These are phyloP conservation scores for Nakaseomyces nivariensis DNA, from an alignment of 1,139 yeast genomes.

Conservation along the genomic window DNA sequence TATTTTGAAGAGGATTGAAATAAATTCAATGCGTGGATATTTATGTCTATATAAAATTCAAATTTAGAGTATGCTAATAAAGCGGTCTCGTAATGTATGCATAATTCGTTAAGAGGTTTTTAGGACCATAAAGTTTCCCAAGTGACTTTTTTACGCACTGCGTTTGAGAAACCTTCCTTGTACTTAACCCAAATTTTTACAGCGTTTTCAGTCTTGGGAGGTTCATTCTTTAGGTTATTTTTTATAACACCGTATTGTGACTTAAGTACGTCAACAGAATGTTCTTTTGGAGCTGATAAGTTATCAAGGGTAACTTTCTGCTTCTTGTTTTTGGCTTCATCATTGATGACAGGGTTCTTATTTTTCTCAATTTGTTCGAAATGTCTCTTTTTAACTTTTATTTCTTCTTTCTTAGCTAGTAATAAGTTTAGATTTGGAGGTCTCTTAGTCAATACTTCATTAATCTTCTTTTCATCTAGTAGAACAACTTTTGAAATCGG, in stretches of 20 bases:
- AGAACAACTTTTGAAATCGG: constrained; percentile 24
- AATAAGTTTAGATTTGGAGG: constrained; percentile 27
- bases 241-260: constrained; percentile 26
- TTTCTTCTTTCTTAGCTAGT: constrained; percentile 36
- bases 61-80: no score
- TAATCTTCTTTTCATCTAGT: constrained; percentile 16
- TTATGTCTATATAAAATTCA: no score
- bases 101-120: neutral
- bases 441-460: constrained; percentile 25
- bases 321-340: constrained; percentile 27
- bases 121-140: constrained; percentile 58
- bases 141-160: constrained; percentile 74
- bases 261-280: constrained; percentile 32
- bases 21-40: no score
- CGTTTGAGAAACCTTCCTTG: constrained; percentile 90
- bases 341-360: constrained; percentile 14
- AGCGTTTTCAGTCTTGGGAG: constrained; percentile 11
- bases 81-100: no score
- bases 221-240: constrained; percentile 1
- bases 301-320: constrained; percentile 16
- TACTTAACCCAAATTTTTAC: constrained; percentile 79
- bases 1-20: no score
- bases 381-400: constrained; percentile 32
- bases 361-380: constrained; percentile 22
- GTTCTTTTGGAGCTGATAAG: constrained; percentile 4